Base-by-base conservation (phyloP, 148 eudicot species). In the Rhododendron henanense region DNA sequence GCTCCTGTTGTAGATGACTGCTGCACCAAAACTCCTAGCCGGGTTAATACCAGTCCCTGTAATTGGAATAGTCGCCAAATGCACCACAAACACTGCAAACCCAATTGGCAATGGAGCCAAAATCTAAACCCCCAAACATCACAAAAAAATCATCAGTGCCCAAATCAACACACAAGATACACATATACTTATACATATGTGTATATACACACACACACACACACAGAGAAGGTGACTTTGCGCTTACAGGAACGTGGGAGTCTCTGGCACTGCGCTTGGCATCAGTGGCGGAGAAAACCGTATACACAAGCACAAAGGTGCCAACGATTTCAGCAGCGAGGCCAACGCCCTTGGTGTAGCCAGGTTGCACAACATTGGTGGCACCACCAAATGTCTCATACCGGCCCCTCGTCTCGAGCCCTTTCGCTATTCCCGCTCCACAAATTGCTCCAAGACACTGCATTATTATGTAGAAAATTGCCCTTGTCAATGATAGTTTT, bases 51-150 rank as follows among this genome's bases (percentile, higher is more conserved):
- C 31, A 5, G 69, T 55, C 45, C 83, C 83, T 6, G 83, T 55
- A 2, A 81, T 57, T 4, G 83, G 83, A 63, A 81, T 55, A 0
- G 45, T 18, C 25, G 83, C 83, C 71, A 81, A 37, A 41, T 81
- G 83, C 15, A 81, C 31, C 31, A 81, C 59, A n/a, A 55, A 81
- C 31, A 55, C 83, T 1, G 83, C 71, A 63, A 81, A 57, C 83
- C 83, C 83, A 81, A 81, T 81, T 37, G 83, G 83, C 45, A 81
- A 35, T 1, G 96, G 96, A 33, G 96, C 96, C 91, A 93, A 87
- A n/a, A 93, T 87, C 96, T 93, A 89, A 81, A 19, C 59, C 21
- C 73, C 35, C 48, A 11, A 44, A 37, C 35, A 39, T 11, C 44
- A 18, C 4, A 57, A 16, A 1, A 55, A 57, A 57, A 57, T 1